These are phyloP conservation scores for Cubamyces lactineus DNA, from an alignment of 768 basidiomycete genomes.

Conservation along the genomic window DNA sequence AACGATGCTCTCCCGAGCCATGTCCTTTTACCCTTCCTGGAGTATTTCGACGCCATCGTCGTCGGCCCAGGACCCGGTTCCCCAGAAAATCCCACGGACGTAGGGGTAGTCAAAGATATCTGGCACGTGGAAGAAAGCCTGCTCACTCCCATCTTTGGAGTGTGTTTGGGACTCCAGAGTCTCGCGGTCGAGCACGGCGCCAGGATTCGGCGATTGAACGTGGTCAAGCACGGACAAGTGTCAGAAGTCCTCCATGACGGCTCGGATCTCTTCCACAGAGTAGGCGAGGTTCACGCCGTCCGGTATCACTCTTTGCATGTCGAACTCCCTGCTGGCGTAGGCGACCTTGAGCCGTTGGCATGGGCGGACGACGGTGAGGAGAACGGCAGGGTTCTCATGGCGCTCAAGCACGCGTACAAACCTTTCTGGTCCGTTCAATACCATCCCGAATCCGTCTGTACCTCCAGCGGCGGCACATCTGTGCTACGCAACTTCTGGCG, in stretches of 20 bases:
- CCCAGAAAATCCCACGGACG: conserved; percentile 60
- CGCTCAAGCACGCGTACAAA: conserved; percentile 57
- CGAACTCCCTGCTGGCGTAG: conserved; percentile 42
- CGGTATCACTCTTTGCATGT: conserved; percentile 83
- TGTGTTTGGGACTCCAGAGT: conserved; percentile 83
- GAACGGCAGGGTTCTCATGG: conserved; percentile 77
- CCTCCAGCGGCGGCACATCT: conserved; percentile 66
- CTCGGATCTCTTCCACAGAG: conserved; percentile 61
- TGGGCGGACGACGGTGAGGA: conserved; percentile 72
- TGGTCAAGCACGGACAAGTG: conserved; percentile 82
- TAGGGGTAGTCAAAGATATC: conserved; percentile 69
- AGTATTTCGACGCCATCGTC: conserved; percentile 67
- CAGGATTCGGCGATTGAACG: conserved; percentile 54
- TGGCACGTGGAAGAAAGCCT: conserved; percentile 62
- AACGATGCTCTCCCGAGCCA: conserved; percentile 63
- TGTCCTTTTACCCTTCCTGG: conserved; percentile 55
- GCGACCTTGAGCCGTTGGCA: conserved; percentile 65
- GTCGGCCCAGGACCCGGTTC: conserved; percentile 85
- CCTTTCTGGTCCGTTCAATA: conserved; percentile 92
- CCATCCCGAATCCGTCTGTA: conserved; percentile 84
- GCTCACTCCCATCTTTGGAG: conserved; percentile 76
- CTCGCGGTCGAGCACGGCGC: conserved; percentile 69
- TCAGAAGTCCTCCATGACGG: conserved; percentile 63
- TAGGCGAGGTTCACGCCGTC: conserved; percentile 59
- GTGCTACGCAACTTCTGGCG: conserved; percentile 77